These are phyloP conservation scores for Strobilomyces confusus DNA, from an alignment of 768 basidiomycete species.

Conservation along the genomic window DNA sequence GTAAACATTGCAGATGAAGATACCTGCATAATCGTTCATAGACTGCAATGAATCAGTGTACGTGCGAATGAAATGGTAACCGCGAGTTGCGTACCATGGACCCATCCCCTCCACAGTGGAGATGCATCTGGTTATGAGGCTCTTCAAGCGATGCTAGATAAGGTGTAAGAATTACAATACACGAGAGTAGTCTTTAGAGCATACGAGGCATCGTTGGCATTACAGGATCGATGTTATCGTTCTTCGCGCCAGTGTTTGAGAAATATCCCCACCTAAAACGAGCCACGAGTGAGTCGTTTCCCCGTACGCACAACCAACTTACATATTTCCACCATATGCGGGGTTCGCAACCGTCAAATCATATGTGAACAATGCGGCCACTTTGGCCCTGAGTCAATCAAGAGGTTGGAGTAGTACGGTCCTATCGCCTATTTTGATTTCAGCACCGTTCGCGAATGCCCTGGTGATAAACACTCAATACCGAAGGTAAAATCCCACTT, in stretches of 20 bases:
- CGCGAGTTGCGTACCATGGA: constrained; percentile 8
- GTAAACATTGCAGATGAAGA: neutral
- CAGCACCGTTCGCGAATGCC: neutral
- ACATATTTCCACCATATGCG: constrained; percentile 16
- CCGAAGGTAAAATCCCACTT: no score
- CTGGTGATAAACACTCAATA: neutral
- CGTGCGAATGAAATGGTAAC: neutral
- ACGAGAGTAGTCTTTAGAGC: neutral
- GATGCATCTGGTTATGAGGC: constrained; percentile 17
- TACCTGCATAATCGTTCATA: constrained; percentile 17
- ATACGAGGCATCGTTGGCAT: constrained; percentile 3
- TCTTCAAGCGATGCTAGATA: constrained; percentile 16
- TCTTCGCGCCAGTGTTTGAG: neutral
- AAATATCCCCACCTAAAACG: constrained; percentile 17
- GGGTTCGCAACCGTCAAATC: constrained; percentile 6
- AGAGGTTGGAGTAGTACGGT: neutral
- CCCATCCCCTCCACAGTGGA: constrained; percentile 15
- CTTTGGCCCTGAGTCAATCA: constrained; percentile 14
- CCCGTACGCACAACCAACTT: neutral
- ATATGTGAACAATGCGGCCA: constrained; percentile 15
- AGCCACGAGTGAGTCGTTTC: neutral
- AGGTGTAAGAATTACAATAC: neutral
- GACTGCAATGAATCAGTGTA: constrained; percentile 1
- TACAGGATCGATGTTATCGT: neutral
- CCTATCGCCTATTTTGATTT: neutral